Conservation (phyloP, 2,329 filamentous ascomycete genomes). For the Fusarium anguioides region DNA sequence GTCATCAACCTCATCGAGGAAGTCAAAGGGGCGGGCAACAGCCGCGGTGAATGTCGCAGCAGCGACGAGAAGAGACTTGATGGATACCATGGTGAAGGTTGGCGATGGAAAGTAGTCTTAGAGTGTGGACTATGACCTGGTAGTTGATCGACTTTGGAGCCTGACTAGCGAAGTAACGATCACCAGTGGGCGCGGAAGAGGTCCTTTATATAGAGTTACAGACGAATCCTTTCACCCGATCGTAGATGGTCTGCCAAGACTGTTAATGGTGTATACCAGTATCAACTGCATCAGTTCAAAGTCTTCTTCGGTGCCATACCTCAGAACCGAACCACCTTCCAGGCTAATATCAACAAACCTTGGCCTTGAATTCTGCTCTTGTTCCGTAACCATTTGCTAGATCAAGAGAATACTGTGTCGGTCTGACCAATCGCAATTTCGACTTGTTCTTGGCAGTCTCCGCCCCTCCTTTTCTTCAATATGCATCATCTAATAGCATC, state of each 20-base stretch:
- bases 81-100: neutral
- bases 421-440: neutral
- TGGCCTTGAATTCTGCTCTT: too few relatives aligned
- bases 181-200: neutral
- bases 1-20: slow-evolving; percentile 13
- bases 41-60: slow-evolving; percentile 14
- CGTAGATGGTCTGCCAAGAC: neutral
- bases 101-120: accelerated
- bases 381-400: too few relatives aligned
- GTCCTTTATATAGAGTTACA: neutral
- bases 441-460: neutral
- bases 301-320: neutral
- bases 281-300: neutral
- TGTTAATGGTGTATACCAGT: neutral
- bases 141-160: neutral
- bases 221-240: neutral
- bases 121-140: neutral
- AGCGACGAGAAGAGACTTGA: slow-evolving; percentile 14
- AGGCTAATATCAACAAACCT: neutral
- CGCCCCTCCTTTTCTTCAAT: neutral
- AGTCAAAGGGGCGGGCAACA: slow-evolving; percentile 20
- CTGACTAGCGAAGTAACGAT: neutral
- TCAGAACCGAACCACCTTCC: neutral
- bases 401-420: too few relatives aligned
- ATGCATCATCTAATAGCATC: neutral